A percentile compares a stretch with the other conserved stretches of the same genome.
Evolutionary conservation across 306 rosid species (phyloP).

Genomic region (Senna siamea): DNA sequence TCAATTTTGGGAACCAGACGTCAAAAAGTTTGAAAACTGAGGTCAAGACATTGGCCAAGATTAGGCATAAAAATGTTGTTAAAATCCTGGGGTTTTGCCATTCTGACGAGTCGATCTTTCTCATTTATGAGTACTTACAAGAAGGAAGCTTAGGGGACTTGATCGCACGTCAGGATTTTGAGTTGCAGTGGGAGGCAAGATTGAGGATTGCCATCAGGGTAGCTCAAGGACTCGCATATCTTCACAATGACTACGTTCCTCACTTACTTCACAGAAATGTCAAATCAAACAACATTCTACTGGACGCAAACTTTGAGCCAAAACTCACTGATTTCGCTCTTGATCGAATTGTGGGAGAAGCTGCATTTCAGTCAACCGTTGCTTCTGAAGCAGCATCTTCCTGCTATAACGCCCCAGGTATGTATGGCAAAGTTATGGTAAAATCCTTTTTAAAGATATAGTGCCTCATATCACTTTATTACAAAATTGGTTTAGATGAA

Average conservation of each 20-base stretch:
- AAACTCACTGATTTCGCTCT: slow-evolving; percentile 89
- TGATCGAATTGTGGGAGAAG: slow-evolving; percentile 77
- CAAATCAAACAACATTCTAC: slow-evolving; percentile 77
- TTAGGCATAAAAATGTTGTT: slow-evolving; percentile 84
- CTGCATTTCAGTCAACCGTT: slow-evolving; percentile 74
- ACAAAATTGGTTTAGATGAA: background rate
- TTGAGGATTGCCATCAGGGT: slow-evolving; percentile 81
- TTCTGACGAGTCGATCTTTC: slow-evolving; percentile 78
- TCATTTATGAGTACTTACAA: slow-evolving; percentile 78
- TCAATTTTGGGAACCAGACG: slow-evolving; percentile 72
- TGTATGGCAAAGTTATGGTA: background rate
- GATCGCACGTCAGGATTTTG: slow-evolving; percentile 57
- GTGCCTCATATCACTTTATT: background rate
- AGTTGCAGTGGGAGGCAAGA: slow-evolving; percentile 71
- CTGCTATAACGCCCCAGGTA: slow-evolving; percentile 94
- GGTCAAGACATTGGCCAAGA: slow-evolving; percentile 86
- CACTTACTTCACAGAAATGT: slow-evolving; percentile 87
- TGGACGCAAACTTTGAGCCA: slow-evolving; percentile 86
- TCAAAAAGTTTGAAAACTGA: slow-evolving; percentile 76
- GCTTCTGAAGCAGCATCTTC: slow-evolving; percentile 81
- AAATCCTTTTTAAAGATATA: background rate
- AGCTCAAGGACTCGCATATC: slow-evolving; percentile 91
- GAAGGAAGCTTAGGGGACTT: slow-evolving; percentile 87
- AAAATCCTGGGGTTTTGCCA: slow-evolving; percentile 89
- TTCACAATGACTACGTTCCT: slow-evolving; percentile 89